These are phyloP conservation scores for Cyphellophora attinorum DNA, from an alignment of 2,329 filamentous ascomycete species.

Conservation along the genomic window DNA sequence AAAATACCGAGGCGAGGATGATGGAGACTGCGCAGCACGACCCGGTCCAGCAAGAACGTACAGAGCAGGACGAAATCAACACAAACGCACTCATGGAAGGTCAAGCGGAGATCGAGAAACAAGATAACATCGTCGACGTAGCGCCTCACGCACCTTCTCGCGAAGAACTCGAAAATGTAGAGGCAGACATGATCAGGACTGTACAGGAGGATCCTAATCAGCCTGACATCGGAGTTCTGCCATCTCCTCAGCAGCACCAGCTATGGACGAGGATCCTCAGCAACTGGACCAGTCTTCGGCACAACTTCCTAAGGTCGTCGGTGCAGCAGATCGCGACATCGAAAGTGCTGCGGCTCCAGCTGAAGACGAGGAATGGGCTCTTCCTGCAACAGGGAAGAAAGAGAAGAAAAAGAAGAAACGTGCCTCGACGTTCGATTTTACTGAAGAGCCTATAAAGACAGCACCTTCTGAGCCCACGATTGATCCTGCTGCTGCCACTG, in stretches of 20 bases:
- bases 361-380: slow-evolving; percentile 11
- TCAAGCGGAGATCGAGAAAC: background rate
- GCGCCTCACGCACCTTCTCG: background rate
- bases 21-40: background rate
- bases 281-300: too few species aligned
- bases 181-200: background rate
- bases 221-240: too few species aligned
- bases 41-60: background rate
- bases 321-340: slow-evolving; percentile 1
- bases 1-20: background rate
- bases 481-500: background rate
- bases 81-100: background rate
- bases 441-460: background rate
- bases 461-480: background rate
- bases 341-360: slow-evolving; percentile 2
- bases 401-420: slow-evolving; percentile 17
- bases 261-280: too few species aligned
- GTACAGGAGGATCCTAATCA: background rate
- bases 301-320: too few species aligned
- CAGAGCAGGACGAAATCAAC: background rate
- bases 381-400: slow-evolving; percentile 21
- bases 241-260: background rate
- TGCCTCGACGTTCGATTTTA: slow-evolving; percentile 4
- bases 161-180: background rate
- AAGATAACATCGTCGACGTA: background rate